Base-by-base conservation (phyloP, 176 grass and related monocot genomes). In the Microstegium vimineum region DNA sequence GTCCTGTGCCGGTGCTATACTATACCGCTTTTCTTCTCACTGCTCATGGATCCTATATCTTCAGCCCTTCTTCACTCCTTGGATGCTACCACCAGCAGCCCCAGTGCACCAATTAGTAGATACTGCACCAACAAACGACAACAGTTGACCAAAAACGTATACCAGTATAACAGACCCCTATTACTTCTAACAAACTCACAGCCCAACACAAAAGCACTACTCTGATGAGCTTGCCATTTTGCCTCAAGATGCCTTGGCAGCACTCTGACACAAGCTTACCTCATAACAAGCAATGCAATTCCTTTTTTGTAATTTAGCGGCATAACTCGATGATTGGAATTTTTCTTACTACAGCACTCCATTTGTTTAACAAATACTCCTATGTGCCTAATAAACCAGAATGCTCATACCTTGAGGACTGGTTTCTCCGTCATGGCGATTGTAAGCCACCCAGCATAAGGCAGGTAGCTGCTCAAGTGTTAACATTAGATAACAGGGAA, bases 381-480 rank as follows among this genome's bases (percentile, higher is more conserved):
- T 77, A 65, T 78, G 45, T 22, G 28, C 20, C n/a, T 56, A 61
- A 17, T 74, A 85, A 61, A 71, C 8, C 61, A 73, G 51, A 74
- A 22, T 45, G 22, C 45, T 30, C 56, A 45, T 84, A 94, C 92
- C 92, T 97, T 92, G 28, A 94, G 64, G 35, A 90, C 35, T n/a
- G 92, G 92, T 82, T 94, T 92, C 65, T 94, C 94, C 33, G 90
- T 97, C 92, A 97, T 92, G 15, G 81, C 70, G 75, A 97, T 89
- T 67, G 92, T 97, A 43, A 92, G 81, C 90, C 92, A 97, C 22
- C 94, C 92, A 27, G 87, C 86, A 57, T 92, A 94, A 33, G 92
- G 94, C 71, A 97, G 70, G 87, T 76, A 92, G n/a, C 92, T 92
- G 86, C 69, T 70, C 12, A 27, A 60, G 67, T 75, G 20, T 85